Base-by-base conservation (phyloP, 345 rosid genomes). In the Hibiscus syriacus region DNA sequence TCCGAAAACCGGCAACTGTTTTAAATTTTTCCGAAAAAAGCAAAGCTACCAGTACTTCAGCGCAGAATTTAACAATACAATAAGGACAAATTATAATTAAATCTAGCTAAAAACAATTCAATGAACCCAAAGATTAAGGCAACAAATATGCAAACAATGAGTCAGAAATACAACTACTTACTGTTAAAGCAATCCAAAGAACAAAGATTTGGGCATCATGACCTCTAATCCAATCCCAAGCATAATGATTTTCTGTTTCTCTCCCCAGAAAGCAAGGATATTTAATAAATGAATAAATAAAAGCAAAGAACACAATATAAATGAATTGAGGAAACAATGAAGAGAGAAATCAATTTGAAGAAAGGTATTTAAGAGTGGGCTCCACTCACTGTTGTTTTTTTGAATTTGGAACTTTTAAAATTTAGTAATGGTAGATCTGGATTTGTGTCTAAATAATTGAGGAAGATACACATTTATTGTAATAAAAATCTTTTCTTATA, bases 101-200 rank as follows among this genome's bases (percentile, higher is more conserved):
- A 48, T 9, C 50, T 45, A 27, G 36, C 20, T 49, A 19, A 7
- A 10, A 25, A 26, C 8, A 49, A 49, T 19, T 39, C 20, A n/a
- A 68, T 9, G 38, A 56, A 68, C 17, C 56, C 46, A 70, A 38
- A 45, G 11, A 30, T 32, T 12, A 48, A n/a, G 65, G 65, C 10
- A 19, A 50, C 55, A 19, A 19, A 49, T 17, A 49, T 49, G 25
- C 23, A 17, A 49, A 49, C 10, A 19, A 49, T 17, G 23, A 45
- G 20, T 22, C 46, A 30, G 30, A 69, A 19, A 30, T 30, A 56
- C 16, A 16, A 70, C 43, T n/a, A 67, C 82, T 72, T 73, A 79
- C 82, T 0, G 72, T 36, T 29, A 56, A 70, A 62, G 79, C 59
- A 66, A 76, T 66, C 49, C 16, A 16, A 46, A 59, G 66, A 70